Percentiles rank a stretch among this genome's conserved stretches.
Evolutionary conservation across 495 filamentous ascomycete species (phyloP).

Genomic region (Penicillium samsonianum): DNA sequence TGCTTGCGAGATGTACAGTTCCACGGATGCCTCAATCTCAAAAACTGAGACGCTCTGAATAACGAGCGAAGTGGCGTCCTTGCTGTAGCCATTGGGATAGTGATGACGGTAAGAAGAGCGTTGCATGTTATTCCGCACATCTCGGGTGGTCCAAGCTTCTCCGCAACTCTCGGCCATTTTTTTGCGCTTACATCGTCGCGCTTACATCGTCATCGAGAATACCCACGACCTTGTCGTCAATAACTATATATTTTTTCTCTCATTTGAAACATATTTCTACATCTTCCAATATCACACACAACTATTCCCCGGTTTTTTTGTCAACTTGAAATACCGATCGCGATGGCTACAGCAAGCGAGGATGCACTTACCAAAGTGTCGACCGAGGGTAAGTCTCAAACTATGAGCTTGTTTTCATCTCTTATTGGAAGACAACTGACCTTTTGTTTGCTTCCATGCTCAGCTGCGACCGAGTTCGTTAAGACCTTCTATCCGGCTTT

Average conservation of each 20-base stretch:
- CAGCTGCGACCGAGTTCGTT: slow-evolving; percentile 55
- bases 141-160: slow-evolving; percentile 47
- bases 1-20: slow-evolving; percentile 34
- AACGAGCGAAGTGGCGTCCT: slow-evolving; percentile 35
- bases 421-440: slow-evolving; percentile 11
- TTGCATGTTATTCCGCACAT: slow-evolving; percentile 30
- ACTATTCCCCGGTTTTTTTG: background rate
- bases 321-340: slow-evolving; percentile 3
- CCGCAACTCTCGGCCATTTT: slow-evolving; percentile 17
- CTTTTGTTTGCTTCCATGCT: background rate
- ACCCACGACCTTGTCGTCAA: background rate
- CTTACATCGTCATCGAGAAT: background rate
- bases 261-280: background rate
- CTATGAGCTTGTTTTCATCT: background rate
- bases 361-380: slow-evolving; percentile 51
- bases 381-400: slow-evolving; percentile 43
- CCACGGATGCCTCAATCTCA: slow-evolving; percentile 33
- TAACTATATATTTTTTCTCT: background rate
- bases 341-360: slow-evolving; percentile 44
- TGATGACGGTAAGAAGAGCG: slow-evolving; percentile 18
- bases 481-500: slow-evolving; percentile 57
- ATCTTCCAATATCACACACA: background rate
- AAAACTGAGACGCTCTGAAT: slow-evolving; percentile 34
- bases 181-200: slow-evolving; percentile 11
- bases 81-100: slow-evolving; percentile 37